Base-by-base conservation (phyloP, 306 rosid genomes). In the Mucuna pruriens region DNA sequence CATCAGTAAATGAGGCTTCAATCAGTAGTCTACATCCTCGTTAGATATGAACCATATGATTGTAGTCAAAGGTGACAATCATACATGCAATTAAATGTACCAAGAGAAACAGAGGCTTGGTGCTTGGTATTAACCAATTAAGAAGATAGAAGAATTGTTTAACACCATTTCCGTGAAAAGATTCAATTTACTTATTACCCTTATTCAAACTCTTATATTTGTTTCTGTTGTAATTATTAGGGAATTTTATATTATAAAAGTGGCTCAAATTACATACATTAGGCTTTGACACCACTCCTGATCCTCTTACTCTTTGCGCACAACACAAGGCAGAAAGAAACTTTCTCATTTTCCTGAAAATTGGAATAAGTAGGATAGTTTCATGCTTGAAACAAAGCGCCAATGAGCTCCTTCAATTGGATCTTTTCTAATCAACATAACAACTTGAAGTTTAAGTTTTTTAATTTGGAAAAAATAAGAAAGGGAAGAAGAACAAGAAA, bases 1-100 rank as follows among this genome's bases (percentile, higher is more conserved):
- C 19, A 39, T 52, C 86, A 0, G 26, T 3, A 66, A 82, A 82
- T 34, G 82, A 76, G 67, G 78, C 60, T 64, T 76, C 77, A 36
- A 76, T 68, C 20, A 76, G 74, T 23, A 66, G 80, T 29, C 5
- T 69, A 7, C 34, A 25, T 76, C 82, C 85, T 69, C 85, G 82
- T 23, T 82, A 68, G 72, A 38, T 23, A 23, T 76, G 9, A 46
- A 19, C 33, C 9, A 45, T n/a, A 9, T 42, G 16, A 15, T 36
- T 15, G 4, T 31, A 9, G 45, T 9, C 26, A 31, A 25, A 15
- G 46, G 31, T 34, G 7, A 45, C 72, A 58, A 17, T 15, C 40
- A 9, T 34, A 4, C 15, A 13, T 33, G 23, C 7, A 19, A 19
- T 15, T 42, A 29, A 15, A 11, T 71, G 64, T 60, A 33, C 38